phyloP scores from a whole-genome alignment of 2,329 filamentous ascomycete species.

The Cercospora sp. region DNA sequence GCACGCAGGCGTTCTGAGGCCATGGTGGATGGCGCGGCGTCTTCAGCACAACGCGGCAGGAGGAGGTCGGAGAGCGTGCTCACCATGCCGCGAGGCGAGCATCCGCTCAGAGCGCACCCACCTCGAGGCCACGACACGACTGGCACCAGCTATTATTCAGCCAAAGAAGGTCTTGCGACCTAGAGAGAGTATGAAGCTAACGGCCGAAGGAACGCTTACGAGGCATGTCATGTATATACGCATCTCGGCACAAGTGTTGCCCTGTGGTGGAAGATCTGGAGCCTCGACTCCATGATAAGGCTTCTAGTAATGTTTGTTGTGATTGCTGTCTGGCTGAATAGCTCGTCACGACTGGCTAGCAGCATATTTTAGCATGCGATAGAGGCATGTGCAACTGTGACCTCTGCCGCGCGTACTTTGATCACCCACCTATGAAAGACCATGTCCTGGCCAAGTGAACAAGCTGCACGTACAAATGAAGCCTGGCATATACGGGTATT shows the following conservation, averaged over 20 bases:
- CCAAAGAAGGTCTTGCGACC: neutral
- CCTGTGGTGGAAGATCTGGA: neutral
- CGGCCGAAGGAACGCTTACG: slow-evolving; percentile 8
- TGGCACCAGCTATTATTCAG: slow-evolving; percentile 12
- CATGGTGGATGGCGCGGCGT: slow-evolving; percentile 7
- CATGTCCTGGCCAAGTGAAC: neutral
- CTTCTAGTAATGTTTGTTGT: neutral
- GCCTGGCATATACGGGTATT: neutral
- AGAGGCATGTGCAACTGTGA: neutral
- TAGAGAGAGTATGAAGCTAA: slow-evolving; percentile 3
- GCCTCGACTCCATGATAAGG: neutral
- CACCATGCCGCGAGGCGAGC: slow-evolving; percentile 12
- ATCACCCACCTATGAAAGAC: neutral
- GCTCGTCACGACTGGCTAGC: neutral
- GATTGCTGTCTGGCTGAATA: neutral
- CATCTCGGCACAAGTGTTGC: neutral
- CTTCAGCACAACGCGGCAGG: neutral
- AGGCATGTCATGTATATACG: neutral
- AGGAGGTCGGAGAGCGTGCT: slow-evolving; percentile 1
- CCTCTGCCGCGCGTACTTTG: neutral
- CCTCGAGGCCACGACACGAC: slow-evolving; percentile 8
- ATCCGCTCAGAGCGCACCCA: slow-evolving; percentile 19
- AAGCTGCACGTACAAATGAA: neutral
- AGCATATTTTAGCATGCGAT: neutral
- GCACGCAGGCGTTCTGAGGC: slow-evolving; percentile 11